Conservation (phyloP, 2,329 filamentous ascomycete species). For the Colletotrichum truncatum region DNA sequence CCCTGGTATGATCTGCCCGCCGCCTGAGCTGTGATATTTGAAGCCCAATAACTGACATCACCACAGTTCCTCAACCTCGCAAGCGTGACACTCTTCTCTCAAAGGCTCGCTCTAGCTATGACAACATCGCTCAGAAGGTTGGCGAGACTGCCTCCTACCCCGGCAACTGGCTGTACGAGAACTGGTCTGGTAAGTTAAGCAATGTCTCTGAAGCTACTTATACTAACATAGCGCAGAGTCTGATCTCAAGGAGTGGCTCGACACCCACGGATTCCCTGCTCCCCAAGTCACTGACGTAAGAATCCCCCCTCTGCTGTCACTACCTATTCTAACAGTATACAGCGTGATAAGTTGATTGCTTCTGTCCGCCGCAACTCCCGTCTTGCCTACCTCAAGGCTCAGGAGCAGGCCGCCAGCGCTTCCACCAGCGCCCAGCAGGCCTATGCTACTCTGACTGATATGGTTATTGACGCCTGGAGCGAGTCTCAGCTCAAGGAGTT, state of each 20-base stretch:
- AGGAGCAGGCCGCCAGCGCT: constrained; percentile 67
- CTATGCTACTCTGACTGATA: constrained; percentile 80
- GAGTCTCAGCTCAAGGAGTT: constrained; percentile 92
- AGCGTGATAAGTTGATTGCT: constrained; percentile 88
- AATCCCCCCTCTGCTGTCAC: fast-evolving
- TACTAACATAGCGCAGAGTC: constrained; percentile 64
- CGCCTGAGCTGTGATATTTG: background rate
- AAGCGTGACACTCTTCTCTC: constrained; percentile 84
- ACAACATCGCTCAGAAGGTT: constrained; percentile 75
- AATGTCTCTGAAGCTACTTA: too few relatives aligned
- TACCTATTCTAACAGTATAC: constrained; percentile 29
- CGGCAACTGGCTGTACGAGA: constrained; percentile 91
- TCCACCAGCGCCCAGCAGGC: constrained; percentile 74
- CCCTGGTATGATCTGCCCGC: constrained; percentile 60
- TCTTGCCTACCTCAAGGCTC: constrained; percentile 75
- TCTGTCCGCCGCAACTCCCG: constrained; percentile 91
- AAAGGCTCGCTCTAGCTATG: constrained; percentile 83
- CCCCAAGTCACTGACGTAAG: constrained; percentile 78
- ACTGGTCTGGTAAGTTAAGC: constrained; percentile 70
- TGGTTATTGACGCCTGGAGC: constrained; percentile 88
- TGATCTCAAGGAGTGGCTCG: constrained; percentile 93
- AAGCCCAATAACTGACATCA: background rate
- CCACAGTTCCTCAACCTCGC: constrained; percentile 80
- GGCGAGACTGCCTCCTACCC: constrained; percentile 88
- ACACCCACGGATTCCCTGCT: constrained; percentile 84